phyloP scores from a whole-genome alignment of 2,329 filamentous ascomycete species.

The Ciborinia camelliae region DNA sequence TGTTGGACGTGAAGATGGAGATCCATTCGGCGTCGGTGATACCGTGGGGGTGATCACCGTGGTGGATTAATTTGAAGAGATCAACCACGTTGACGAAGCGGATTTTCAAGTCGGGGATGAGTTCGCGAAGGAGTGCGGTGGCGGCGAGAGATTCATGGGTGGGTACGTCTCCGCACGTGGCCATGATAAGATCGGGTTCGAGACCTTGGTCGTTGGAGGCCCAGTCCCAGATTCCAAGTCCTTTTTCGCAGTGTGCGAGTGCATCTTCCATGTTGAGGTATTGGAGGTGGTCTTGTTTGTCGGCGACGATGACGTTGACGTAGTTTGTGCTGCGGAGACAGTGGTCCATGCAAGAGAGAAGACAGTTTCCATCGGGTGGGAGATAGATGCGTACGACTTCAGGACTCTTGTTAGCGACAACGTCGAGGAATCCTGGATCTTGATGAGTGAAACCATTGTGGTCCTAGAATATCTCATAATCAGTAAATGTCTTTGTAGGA shows the following conservation, averaged over 20 bases:
- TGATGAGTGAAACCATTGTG: constrained; percentile 84
- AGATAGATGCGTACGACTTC: constrained; percentile 79
- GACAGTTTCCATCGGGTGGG: constrained; percentile 74
- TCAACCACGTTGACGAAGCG: constrained; percentile 79
- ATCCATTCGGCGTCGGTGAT: constrained; percentile 63
- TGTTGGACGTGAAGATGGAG: constrained; percentile 68
- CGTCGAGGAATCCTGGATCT: constrained; percentile 75
- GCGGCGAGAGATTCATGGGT: constrained; percentile 74
- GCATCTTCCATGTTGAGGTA: constrained; percentile 72
- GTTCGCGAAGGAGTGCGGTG: constrained; percentile 66
- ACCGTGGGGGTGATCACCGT: constrained; percentile 69
- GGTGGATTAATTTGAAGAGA: constrained; percentile 73
- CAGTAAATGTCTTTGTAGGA: not conserved
- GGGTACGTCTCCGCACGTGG: constrained; percentile 69
- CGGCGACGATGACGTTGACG: constrained; percentile 75
- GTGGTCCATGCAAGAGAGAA: constrained; percentile 73
- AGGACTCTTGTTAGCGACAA: constrained; percentile 75
- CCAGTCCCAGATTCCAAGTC: constrained; percentile 73
- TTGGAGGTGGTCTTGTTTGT: constrained; percentile 77
- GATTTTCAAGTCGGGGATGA: constrained; percentile 70
- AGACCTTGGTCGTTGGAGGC: constrained; percentile 66
- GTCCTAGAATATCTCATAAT: constrained; percentile 37
- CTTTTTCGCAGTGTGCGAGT: constrained; percentile 73
- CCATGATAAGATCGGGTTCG: constrained; percentile 74
- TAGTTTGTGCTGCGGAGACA: constrained; percentile 72